Percentiles rank a stretch among this genome's conserved stretches.
Evolutionary conservation across 768 basidiomycete genomes (phyloP).

Genomic region (Boletus rufocinnamomeus): DNA sequence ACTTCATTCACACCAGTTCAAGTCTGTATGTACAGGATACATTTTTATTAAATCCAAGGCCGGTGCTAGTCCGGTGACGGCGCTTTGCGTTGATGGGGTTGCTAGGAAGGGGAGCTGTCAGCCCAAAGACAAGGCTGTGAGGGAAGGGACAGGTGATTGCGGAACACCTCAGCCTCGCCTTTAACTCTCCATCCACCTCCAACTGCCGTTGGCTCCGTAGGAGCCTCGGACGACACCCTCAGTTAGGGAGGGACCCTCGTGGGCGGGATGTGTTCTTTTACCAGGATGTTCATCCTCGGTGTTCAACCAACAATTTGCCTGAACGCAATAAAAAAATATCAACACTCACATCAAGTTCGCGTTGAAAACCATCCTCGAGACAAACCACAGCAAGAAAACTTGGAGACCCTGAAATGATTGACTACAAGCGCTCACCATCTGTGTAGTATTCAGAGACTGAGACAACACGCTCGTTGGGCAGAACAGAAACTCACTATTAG

Average conservation of each 20-base stretch:
- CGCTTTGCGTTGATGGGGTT: not conserved
- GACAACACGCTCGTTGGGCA: not conserved
- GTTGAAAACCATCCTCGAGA: not conserved
- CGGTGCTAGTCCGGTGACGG: not conserved
- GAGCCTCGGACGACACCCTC: conserved; percentile 34
- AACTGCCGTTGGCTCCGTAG: conserved; percentile 38
- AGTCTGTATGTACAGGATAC: not conserved
- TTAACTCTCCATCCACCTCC: conserved; percentile 78
- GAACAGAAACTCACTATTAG: conserved; percentile 14
- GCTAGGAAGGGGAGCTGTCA: conserved; percentile 11
- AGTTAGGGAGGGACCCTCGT: conserved; percentile 36
- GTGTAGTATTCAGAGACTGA: conserved; percentile 1
- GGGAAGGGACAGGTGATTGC: not conserved
- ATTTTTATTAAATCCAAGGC: not conserved
- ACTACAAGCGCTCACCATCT: not conserved
- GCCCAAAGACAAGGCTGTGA: not conserved
- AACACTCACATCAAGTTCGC: conserved; percentile 31
- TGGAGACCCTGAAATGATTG: not conserved
- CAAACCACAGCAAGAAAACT: not conserved
- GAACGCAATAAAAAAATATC: conserved; percentile 6
- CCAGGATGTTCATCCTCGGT: conserved; percentile 84
- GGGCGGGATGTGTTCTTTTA: conserved; percentile 80
- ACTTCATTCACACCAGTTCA: conserved; percentile 2
- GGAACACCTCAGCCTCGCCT: conserved; percentile 83
- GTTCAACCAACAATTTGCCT: conserved; percentile 24